These are phyloP conservation scores for Neofusicoccum cordaticola DNA, from an alignment of 2,329 filamentous ascomycete species.

Conservation along the genomic window DNA sequence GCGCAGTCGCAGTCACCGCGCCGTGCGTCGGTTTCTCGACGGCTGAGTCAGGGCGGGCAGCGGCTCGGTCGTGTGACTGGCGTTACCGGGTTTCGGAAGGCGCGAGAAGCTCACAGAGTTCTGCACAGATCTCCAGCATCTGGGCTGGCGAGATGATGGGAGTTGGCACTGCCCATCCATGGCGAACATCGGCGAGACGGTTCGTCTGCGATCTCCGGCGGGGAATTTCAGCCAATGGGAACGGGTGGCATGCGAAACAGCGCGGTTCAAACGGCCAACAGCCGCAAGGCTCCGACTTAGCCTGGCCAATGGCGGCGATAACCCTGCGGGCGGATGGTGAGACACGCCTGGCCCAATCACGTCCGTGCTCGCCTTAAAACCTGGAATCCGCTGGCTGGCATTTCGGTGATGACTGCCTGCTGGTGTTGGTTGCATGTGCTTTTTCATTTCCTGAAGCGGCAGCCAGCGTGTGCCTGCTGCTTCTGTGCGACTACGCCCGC, in stretches of 20 bases:
- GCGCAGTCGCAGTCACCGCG: not conserved
- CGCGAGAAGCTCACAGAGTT: not conserved
- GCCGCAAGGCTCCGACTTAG: not conserved
- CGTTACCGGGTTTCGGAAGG: not conserved
- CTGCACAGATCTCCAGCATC: not conserved
- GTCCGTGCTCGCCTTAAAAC: constrained; percentile 1
- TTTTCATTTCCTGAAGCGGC: not conserved
- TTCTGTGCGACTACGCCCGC: not conserved
- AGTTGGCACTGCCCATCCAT: not conserved
- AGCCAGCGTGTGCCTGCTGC: not conserved
- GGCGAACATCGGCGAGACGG: not conserved
- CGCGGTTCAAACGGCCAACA: not conserved
- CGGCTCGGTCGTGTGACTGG: not conserved
- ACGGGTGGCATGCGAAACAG: not conserved
- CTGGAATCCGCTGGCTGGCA: not conserved
- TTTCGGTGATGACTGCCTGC: not conserved
- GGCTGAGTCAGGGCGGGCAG: not conserved
- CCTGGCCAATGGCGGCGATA: not conserved
- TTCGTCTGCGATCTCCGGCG: not conserved
- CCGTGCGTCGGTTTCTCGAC: not conserved
- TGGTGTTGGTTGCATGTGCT: not conserved
- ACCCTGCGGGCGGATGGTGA: not conserved
- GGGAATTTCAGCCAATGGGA: not conserved
- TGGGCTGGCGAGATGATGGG: not conserved
- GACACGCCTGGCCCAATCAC: not conserved